Conservation (phyloP, 2,329 filamentous ascomycete genomes). For the Alternaria sp. region DNA sequence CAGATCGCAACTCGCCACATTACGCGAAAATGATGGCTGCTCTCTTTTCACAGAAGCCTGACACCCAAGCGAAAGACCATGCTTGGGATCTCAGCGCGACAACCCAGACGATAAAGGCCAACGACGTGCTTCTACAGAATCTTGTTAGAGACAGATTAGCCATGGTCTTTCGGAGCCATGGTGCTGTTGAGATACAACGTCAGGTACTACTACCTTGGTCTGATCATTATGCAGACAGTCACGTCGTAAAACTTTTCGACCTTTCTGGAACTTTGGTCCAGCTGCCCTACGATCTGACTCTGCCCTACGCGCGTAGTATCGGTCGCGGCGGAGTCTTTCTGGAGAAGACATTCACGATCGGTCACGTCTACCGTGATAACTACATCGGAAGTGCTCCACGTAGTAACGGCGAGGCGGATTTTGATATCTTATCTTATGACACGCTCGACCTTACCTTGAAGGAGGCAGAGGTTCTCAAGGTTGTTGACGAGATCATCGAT, state of each 20-base stretch:
- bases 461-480: conserved; percentile 93
- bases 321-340: conserved; percentile 73
- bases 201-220: conserved; percentile 84
- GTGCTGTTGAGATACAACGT: conserved; percentile 81
- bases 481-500: conserved; percentile 87
- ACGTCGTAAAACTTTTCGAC: conserved; percentile 82
- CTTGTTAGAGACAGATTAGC: conserved; percentile 77
- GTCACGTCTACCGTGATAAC: conserved; percentile 83
- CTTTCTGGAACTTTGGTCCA: conserved; percentile 87
- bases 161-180: conserved; percentile 85
- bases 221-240: conserved; percentile 72
- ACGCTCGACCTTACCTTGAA: conserved; percentile 84
- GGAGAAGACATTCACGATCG: conserved; percentile 85
- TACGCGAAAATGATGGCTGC: conserved; percentile 90
- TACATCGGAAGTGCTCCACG: conserved; percentile 81
- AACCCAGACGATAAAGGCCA: conserved; percentile 45
- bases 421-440: conserved; percentile 89
- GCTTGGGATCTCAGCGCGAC: conserved; percentile 57
- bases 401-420: conserved; percentile 89
- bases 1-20: conserved; percentile 84
- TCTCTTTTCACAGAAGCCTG: conserved; percentile 75
- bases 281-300: conserved; percentile 90
- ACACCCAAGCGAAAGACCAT: conserved; percentile 78
- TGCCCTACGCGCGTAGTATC: conserved; percentile 85
- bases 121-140: conserved; percentile 73